Conservation (phyloP, 139 green algal genomes). For the Bryopsis sp. region DNA sequence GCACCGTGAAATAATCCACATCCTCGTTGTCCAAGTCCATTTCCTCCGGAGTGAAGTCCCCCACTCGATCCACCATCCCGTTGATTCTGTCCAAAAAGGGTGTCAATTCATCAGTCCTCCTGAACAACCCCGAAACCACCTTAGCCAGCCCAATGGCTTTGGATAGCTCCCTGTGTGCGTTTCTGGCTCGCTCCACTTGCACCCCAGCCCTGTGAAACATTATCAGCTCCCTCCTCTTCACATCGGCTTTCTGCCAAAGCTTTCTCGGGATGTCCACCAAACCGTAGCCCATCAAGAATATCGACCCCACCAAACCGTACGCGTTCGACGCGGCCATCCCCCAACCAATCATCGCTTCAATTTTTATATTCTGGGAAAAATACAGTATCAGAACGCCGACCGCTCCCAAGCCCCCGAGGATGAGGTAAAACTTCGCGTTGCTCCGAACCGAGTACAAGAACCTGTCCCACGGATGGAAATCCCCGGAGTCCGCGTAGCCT, state of each 20-base stretch:
- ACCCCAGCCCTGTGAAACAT: conserved; percentile 34
- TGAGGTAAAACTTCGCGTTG: conserved; percentile 40
- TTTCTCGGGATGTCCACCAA: conserved; percentile 48
- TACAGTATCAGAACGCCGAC: conserved; percentile 18
- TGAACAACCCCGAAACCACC: conserved; percentile 27
- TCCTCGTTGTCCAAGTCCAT: conserved; percentile 26
- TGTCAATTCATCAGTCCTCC: conserved; percentile 23
- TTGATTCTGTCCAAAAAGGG: conserved; percentile 36
- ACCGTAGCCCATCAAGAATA: conserved; percentile 53
- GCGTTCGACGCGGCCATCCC: conserved; percentile 41
- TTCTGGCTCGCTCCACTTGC: conserved; percentile 6
- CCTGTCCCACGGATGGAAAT: conserved; percentile 31
- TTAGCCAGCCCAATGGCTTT: conserved; percentile 22
- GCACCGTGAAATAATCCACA: conserved; percentile 30
- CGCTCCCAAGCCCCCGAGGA: conserved; percentile 19
- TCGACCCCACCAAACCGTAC: conserved; percentile 41
- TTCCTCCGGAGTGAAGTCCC: conserved; percentile 13
- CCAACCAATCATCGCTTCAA: conserved; percentile 37
- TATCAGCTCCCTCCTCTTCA: conserved; percentile 19
- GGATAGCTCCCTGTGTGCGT: conserved; percentile 22
- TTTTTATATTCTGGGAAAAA: conserved; percentile 26
- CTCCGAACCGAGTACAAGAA: conserved; percentile 25
- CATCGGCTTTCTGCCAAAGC: conserved; percentile 39
- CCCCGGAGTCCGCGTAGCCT: conserved; percentile 33
- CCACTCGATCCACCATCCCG: conserved; percentile 18